A percentile compares a stretch with the other conserved stretches of the same genome.
These are phyloP conservation scores for Spiraea crenata DNA, from an alignment of 331 rosid genomes.

Conservation along the genomic window DNA sequence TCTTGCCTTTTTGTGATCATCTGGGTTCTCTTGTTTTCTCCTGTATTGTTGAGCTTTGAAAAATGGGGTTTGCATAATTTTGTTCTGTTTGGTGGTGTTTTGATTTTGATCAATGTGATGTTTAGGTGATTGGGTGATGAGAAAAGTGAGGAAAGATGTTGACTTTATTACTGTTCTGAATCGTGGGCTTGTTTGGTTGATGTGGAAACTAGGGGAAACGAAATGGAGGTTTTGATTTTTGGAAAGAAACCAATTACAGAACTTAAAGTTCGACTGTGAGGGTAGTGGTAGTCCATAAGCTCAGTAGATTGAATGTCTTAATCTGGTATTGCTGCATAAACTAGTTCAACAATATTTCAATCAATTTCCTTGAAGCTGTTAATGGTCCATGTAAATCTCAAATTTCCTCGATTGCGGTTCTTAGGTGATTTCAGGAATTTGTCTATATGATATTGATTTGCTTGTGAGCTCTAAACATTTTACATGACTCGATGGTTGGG, in stretches of 20 bases:
- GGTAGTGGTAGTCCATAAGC: not conserved
- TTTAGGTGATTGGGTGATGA: not conserved
- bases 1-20: not conserved
- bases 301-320: not conserved
- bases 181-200: slow-evolving; percentile 13
- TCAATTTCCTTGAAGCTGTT: not conserved
- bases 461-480: not conserved
- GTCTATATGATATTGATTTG: not conserved
- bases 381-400: no score
- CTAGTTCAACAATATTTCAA: not conserved
- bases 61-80: not conserved
- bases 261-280: not conserved
- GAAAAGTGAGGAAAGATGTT: not conserved
- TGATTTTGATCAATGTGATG: not conserved
- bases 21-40: not conserved
- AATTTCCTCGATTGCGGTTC: not conserved
- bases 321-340: not conserved
- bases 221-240: not conserved
- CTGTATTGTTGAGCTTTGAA: not conserved
- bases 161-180: not conserved
- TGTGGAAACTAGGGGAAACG: slow-evolving; percentile 2
- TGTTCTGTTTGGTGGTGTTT: not conserved
- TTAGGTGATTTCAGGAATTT: not conserved
- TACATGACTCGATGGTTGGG: not conserved
- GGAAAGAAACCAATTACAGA: not conserved